Percentiles rank a stretch among this genome's conserved stretches.
Evolutionary conservation across 78 protist species (phyloP).

Genomic region (Cavenderia fasciculata): DNA sequence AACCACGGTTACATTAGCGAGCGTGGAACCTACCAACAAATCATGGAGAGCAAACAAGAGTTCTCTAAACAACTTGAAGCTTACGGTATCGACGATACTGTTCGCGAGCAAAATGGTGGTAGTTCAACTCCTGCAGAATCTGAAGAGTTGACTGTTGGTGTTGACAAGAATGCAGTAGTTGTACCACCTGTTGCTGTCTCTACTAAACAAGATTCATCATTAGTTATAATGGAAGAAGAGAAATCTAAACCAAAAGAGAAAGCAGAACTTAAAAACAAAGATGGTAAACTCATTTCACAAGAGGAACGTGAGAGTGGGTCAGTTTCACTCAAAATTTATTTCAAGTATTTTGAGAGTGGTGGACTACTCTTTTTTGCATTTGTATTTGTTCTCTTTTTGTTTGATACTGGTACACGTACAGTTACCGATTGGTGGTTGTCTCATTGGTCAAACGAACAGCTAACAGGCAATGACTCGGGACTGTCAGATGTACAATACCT

Average conservation of each 20-base stretch:
- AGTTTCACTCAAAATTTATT: constrained; percentile 19
- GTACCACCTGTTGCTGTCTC: not conserved
- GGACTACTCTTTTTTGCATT: constrained; percentile 20
- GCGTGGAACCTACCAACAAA: constrained; percentile 73
- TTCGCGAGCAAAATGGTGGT: not conserved
- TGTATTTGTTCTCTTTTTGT: not conserved
- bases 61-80: constrained; percentile 6
- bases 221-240: too few relatives aligned
- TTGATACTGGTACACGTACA: constrained; percentile 21
- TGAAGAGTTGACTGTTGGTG: not conserved
- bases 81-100: constrained; percentile 50
- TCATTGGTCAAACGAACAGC: constrained; percentile 38
- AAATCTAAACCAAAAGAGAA: constrained; percentile 52
- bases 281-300: constrained; percentile 40
- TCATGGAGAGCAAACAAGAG: constrained; percentile 6
- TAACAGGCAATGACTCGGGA: not conserved
- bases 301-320: constrained; percentile 80
- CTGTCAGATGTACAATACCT: constrained; percentile 16
- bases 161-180: too few relatives aligned
- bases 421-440: constrained; percentile 73
- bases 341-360: constrained; percentile 25
- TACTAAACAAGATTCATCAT: too few relatives aligned
- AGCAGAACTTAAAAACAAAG: constrained; percentile 7
- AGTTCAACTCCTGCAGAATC: constrained; percentile 32
- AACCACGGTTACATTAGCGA: constrained; percentile 82